Conservation (phyloP, 2,329 filamentous ascomycete genomes). For the Ceratocystis cacaofunesta region DNA sequence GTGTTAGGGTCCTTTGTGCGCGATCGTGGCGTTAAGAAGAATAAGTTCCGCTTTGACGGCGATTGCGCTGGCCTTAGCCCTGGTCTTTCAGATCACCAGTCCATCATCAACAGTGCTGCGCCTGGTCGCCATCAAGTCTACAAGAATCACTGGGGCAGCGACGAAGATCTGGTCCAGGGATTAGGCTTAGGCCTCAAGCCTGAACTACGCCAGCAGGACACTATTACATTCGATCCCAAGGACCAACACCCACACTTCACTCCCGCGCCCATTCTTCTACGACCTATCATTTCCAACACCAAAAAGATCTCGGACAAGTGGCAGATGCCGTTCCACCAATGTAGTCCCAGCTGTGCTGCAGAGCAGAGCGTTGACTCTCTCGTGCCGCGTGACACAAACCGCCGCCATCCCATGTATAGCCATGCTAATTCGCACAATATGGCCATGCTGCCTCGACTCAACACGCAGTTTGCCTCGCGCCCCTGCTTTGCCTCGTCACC, state of each 20-base stretch:
- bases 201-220: conserved; percentile 29
- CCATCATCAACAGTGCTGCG: conserved; percentile 20
- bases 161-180: conserved; percentile 75
- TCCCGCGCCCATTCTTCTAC: conserved; percentile 23
- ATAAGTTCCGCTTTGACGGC: conserved; percentile 49
- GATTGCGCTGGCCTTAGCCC: conserved; percentile 11
- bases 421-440: conserved; percentile 15
- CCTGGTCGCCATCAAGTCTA: conserved; percentile 31
- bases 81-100: conserved; percentile 7
- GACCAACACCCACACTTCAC: conserved; percentile 24
- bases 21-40: conserved; percentile 79
- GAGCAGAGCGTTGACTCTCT: conserved; percentile 34
- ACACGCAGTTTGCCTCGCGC: conserved; percentile 25
- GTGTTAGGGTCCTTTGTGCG: conserved; percentile 86
- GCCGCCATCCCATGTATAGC: conserved; percentile 6
- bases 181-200: conserved; percentile 54
- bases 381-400: conserved; percentile 24
- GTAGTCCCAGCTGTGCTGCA: conserved; percentile 24
- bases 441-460: conserved; percentile 26
- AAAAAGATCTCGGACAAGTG: conserved; percentile 27
- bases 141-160: conserved; percentile 62
- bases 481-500: conserved; percentile 22
- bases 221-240: conserved; percentile 19
- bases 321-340: conserved; percentile 30
- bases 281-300: conserved; percentile 19